phyloP scores from a whole-genome alignment of 1,284 basidiomycete genomes.

The Leccinum ponderosum region DNA sequence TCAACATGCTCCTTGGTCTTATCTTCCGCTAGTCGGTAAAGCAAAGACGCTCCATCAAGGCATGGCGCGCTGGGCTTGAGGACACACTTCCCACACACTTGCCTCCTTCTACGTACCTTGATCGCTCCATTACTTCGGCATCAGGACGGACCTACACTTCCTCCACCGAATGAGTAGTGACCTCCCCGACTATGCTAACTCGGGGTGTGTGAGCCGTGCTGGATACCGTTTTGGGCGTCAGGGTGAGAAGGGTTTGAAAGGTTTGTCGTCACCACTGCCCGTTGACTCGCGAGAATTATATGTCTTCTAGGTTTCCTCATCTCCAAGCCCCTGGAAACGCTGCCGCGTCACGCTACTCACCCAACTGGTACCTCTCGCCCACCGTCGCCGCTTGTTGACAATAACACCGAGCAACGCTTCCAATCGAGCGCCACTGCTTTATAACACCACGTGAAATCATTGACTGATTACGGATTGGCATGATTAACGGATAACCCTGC shows the following conservation, averaged over 20 bases:
- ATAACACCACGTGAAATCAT: slow-evolving; percentile 23
- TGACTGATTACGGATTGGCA: slow-evolving; percentile 22
- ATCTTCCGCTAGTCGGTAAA: slow-evolving; percentile 69
- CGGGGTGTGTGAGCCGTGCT: slow-evolving; percentile 35
- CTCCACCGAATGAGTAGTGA: slow-evolving; percentile 33
- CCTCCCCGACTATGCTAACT: slow-evolving; percentile 30
- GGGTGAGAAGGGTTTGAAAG: slow-evolving; percentile 72
- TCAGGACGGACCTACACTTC: slow-evolving; percentile 39
- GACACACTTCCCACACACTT: slow-evolving; percentile 53
- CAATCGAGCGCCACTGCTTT: slow-evolving; percentile 31
- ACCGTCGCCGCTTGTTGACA: slow-evolving; percentile 18
- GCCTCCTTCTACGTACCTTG: slow-evolving; percentile 31
- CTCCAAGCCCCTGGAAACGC: slow-evolving; percentile 53
- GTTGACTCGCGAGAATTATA: slow-evolving; percentile 6
- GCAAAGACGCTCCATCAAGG: slow-evolving; percentile 56
- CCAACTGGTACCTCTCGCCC: slow-evolving; percentile 33
- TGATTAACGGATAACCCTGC: slow-evolving; percentile 16
- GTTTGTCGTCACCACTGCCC: slow-evolving; percentile 33
- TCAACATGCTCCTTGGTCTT: slow-evolving; percentile 79
- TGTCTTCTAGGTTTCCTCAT: slow-evolving; percentile 45
- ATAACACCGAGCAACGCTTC: slow-evolving; percentile 23
- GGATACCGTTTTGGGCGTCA: slow-evolving; percentile 68
- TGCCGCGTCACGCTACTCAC: slow-evolving; percentile 52
- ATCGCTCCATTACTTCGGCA: slow-evolving; percentile 27
- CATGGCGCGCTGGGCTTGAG: slow-evolving; percentile 59